Base-by-base conservation (phyloP, 2,329 filamentous ascomycete genomes). In the Apiospora sp. region DNA sequence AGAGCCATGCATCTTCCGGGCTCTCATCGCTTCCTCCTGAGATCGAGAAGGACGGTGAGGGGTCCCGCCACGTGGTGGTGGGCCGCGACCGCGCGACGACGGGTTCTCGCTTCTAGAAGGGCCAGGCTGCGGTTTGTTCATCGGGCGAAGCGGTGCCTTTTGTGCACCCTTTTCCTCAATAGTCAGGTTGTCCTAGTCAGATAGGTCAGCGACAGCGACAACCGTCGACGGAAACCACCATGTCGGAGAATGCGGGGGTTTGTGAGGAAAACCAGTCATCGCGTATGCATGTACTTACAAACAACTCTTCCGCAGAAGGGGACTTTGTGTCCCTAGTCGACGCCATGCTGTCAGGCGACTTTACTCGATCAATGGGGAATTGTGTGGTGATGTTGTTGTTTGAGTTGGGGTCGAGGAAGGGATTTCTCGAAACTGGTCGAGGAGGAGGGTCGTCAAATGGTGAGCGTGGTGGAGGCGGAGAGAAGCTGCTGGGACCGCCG, bases 371-470 rank as follows among this genome's bases (percentile, higher is more conserved):
- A 30, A 43, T 27, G 8, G 51, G 51, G 19, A 58, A 54, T 41
- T 22, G 22, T 24, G 48, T 24, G 37, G 37, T 24, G 58, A 44
- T 44, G 41, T 27, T 48, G 54, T 64, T 71, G 69, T 76, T 81
- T 75, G 75, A 79, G 72, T 77, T 75, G 75, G 85, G 84, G 73
- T 93, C 92, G 75, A 95, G 87, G 80, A 95, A 95, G 48, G 93
- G 93, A 78, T 95, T 95, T 81, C 90, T 89, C 77, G 92, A 94
- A 73, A 90, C 83, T 72, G 91, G 92, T 79, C 91, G 88, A 77
- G 86, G 83, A 77, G 86, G 84, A 75, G 84, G 86, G 82, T 91
- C 89, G 82, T 90, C 89, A 80, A 91, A 90, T 74, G 88, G 91
- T 75, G 88, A 92, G 75, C 82, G 83, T 76, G 84, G 85, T 73